Evolutionary conservation across 257 asterid species (phyloP).

Genomic region (Cruciata laevipes): DNA sequence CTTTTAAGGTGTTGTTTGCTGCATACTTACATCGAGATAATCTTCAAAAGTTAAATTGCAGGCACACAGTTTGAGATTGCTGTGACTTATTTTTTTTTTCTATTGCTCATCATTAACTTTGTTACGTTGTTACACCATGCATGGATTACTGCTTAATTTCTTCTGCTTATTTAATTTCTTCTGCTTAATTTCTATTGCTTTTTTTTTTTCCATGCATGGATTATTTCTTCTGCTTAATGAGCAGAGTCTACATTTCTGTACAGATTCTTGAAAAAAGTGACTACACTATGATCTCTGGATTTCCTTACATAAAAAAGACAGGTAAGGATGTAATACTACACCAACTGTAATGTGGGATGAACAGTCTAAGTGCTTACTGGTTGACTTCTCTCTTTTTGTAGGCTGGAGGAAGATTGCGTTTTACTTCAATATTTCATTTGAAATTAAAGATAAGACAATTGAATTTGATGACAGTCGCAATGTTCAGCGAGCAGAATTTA

Average conservation of each 20-base stretch:
- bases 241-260: conserved; percentile 14
- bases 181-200: no score
- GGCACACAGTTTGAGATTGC: not conserved
- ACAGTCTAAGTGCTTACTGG: conserved; percentile 4
- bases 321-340: conserved; percentile 34
- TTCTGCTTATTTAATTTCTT: conserved; percentile 10
- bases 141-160: conserved; percentile 8
- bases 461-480: conserved; percentile 82
- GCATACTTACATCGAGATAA: not conserved
- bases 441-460: conserved; percentile 89
- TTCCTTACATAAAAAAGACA: conserved; percentile 65
- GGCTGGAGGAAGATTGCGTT: conserved; percentile 99
- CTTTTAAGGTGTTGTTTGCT: not conserved
- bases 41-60: not conserved
- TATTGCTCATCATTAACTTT: not conserved
- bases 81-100: not conserved
- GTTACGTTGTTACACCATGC: not conserved
- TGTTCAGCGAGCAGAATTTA: conserved; percentile 89
- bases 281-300: conserved; percentile 70
- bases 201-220: not conserved
- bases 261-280: conserved; percentile 93
- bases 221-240: conserved; percentile 7
- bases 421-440: conserved; percentile 89
- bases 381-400: conserved; percentile 11
- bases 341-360: not conserved